Percentiles rank a stretch among this genome's conserved stretches.
Conservation (phyloP, 805 yeast genomes). For the Saturnispora sanitii region DNA sequence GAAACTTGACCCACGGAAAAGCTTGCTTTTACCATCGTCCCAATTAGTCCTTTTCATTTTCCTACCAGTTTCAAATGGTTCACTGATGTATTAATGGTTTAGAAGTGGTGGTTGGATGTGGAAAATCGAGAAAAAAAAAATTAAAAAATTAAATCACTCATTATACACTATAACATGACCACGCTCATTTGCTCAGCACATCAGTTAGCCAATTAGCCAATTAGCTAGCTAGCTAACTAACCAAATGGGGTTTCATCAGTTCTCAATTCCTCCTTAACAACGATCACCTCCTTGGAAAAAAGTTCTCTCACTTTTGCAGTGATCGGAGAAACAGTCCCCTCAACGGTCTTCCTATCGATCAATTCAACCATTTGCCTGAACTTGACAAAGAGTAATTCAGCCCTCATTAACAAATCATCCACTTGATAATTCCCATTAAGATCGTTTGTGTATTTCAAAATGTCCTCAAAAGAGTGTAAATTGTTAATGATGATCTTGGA, state of each 20-base stretch:
- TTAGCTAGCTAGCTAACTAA: neutral
- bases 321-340: slow-evolving; percentile 15
- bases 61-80: slow-evolving; percentile 1
- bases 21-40: neutral
- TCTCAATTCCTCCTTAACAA: slow-evolving; percentile 37
- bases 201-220: neutral
- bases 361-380: slow-evolving; percentile 73
- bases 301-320: slow-evolving; percentile 50
- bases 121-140: neutral
- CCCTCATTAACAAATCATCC: slow-evolving; percentile 68
- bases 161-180: neutral
- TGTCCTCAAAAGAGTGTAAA: slow-evolving; percentile 77
- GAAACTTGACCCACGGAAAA: neutral
- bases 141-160: neutral
- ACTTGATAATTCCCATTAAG: slow-evolving; percentile 66
- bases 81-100: slow-evolving; percentile 4
- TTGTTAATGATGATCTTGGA: slow-evolving; percentile 68
- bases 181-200: slow-evolving; percentile 3
- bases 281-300: slow-evolving; percentile 49
- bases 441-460: slow-evolving; percentile 87
- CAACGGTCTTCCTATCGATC: slow-evolving; percentile 44
- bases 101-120: no score
- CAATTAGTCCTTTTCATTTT: neutral
- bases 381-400: slow-evolving; percentile 72
- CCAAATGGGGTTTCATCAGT: slow-evolving; percentile 25